Percentiles rank a stretch among this genome's conserved stretches.
phyloP scores from a whole-genome alignment of 768 basidiomycete species.

The Tulasnella calospora region DNA sequence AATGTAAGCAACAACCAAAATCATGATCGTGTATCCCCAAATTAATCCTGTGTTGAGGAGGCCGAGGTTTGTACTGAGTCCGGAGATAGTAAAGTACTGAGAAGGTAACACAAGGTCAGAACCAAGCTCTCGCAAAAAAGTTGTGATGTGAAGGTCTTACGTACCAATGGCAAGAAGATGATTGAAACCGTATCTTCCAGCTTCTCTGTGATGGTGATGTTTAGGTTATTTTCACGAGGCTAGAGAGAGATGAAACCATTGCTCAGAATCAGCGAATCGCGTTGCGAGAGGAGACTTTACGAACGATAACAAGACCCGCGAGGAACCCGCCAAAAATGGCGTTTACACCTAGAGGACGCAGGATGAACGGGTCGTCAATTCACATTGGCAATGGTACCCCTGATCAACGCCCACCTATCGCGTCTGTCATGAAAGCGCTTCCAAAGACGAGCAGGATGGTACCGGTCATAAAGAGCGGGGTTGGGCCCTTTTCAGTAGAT shows the following conservation, averaged over 20 bases:
- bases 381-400: not conserved
- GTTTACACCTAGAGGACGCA: conserved; percentile 46
- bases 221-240: conserved; percentile 77
- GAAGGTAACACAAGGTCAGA: not conserved
- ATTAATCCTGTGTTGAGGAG: conserved; percentile 78
- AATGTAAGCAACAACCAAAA: conserved; percentile 68
- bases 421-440: conserved; percentile 87
- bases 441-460: conserved; percentile 77
- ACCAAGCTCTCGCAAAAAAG: not conserved
- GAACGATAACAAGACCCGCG: conserved; percentile 42
- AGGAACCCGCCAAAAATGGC: conserved; percentile 93
- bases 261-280: not conserved
- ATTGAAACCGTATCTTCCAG: conserved; percentile 93
- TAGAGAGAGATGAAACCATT: not conserved
- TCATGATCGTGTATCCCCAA: conserved; percentile 84
- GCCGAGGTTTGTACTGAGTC: conserved; percentile 82
- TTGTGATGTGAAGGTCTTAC: conserved; percentile 28
- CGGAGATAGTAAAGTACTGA: conserved; percentile 89
- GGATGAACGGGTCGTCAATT: not conserved
- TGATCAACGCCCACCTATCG: conserved; percentile 53
- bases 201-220: conserved; percentile 85
- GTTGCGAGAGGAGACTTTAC: not conserved
- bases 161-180: conserved; percentile 79
- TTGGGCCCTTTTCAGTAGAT: conserved; percentile 74
- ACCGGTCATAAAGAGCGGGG: conserved; percentile 81